phyloP scores from a whole-genome alignment of 2,329 filamentous ascomycete genomes.

The Pseudocercospora pini-densiflorae region DNA sequence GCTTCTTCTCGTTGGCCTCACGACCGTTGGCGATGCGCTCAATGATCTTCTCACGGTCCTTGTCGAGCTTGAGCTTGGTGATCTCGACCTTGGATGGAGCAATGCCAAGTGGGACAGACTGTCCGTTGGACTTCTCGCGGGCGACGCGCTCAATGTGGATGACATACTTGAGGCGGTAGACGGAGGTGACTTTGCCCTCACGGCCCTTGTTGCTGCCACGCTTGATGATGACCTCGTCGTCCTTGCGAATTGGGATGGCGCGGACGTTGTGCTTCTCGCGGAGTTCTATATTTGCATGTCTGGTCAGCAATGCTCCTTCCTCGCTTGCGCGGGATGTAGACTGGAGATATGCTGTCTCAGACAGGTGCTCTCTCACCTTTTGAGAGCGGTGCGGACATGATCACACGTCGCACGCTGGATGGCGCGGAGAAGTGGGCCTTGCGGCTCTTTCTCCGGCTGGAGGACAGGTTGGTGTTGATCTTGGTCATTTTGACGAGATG shows the following conservation, averaged over 20 bases:
- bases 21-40: constrained; percentile 82
- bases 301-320: constrained; percentile 31
- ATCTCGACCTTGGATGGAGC: constrained; percentile 97
- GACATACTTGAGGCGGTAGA: constrained; percentile 98
- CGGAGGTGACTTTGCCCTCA: constrained; percentile 96
- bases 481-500: constrained; percentile 63
- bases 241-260: constrained; percentile 96
- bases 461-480: constrained; percentile 69
- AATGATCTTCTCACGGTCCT: constrained; percentile 88
- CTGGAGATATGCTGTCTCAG: constrained; percentile 19
- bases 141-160: constrained; percentile 96
- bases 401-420: constrained; percentile 89
- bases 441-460: constrained; percentile 97
- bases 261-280: constrained; percentile 99
- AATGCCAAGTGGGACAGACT: constrained; percentile 92
- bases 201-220: constrained; percentile 96
- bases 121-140: constrained; percentile 97
- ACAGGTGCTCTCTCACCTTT: constrained; percentile 60
- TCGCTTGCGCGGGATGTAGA: constrained; percentile 2
- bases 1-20: constrained; percentile 67
- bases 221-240: constrained; percentile 79
- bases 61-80: constrained; percentile 98
- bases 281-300: constrained; percentile 60
- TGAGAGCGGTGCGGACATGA: constrained; percentile 95
- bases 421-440: constrained; percentile 98